Evolutionary conservation across 2,329 filamentous ascomycete species (phyloP).

Genomic region (Onygena corvina): DNA sequence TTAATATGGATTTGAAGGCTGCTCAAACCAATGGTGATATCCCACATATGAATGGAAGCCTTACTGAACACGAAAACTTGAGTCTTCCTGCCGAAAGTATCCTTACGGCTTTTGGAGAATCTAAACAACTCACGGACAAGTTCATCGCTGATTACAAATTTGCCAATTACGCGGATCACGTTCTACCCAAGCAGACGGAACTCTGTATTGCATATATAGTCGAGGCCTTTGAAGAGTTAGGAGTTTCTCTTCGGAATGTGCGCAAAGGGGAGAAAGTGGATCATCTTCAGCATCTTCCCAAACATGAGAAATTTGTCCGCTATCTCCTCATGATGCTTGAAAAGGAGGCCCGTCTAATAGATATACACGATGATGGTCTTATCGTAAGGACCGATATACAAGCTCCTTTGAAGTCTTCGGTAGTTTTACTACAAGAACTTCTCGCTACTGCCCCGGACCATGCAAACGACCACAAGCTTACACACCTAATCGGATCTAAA

Average conservation of each 20-base stretch:
- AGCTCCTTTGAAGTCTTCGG: neutral
- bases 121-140: slow-evolving; percentile 7
- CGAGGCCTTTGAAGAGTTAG: slow-evolving; percentile 10
- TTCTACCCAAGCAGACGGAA: slow-evolving; percentile 8
- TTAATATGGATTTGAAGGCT: neutral
- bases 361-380: neutral
- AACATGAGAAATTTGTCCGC: slow-evolving; percentile 12
- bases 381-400: neutral
- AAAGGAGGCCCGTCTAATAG: slow-evolving; percentile 6
- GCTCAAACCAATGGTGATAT: neutral
- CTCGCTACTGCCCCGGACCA: neutral
- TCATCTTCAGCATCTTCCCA: slow-evolving; percentile 3
- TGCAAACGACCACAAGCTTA: slow-evolving; percentile 7
- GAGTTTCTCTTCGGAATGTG: neutral
- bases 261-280: slow-evolving; percentile 1
- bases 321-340: slow-evolving; percentile 9
- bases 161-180: slow-evolving; percentile 1
- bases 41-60: neutral
- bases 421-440: slow-evolving; percentile 1
- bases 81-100: slow-evolving; percentile 2
- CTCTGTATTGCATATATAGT: slow-evolving; percentile 9
- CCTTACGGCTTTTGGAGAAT: slow-evolving; percentile 7
- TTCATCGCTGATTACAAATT: slow-evolving; percentile 7
- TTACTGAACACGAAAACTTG: neutral
- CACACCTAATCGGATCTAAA: slow-evolving; percentile 6